Base-by-base conservation (phyloP, 108 stramenopile genomes). In the Epipyxis sp. region DNA sequence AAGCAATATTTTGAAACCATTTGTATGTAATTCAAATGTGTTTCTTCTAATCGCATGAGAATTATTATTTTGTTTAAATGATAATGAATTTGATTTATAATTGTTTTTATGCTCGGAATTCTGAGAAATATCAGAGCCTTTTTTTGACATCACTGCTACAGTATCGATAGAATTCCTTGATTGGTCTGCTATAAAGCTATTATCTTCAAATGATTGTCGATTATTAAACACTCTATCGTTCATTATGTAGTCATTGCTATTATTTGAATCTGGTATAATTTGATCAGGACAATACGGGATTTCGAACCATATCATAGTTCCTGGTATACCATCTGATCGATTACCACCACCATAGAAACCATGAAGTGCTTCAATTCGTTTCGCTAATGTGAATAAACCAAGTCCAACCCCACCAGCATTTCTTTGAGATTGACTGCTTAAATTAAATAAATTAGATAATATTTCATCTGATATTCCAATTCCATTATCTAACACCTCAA, bases 231-330 rank as follows among this genome's bases (percentile, higher is more conserved):
- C n/a, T n/a, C n/a, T n/a, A n/a, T n/a, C n/a, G n/a, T n/a, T n/a
- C n/a, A n/a, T n/a, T n/a, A n/a, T n/a, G n/a, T n/a, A n/a, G n/a
- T n/a, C n/a, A n/a, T n/a, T n/a, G n/a, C n/a, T n/a, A n/a, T n/a
- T n/a, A n/a, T n/a, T n/a, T n/a, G n/a, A n/a, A 50, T 50, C 6
- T 50, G 46, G 20, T 13, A 13, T 50, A 20, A 50, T 6, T 50
- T 50, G 13, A 6, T 13, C 46, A 20, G 46, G 46, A 74, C 34
- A 37, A 25, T 37, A 74, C 10, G 71, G 71, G 10, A 74, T 74
- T 13, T 3, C 44, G 25, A 74, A 74, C 71, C 71, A 74, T 43
- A 74, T 43, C 71, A 6, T 37, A 6, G 71, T 6, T 10, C 71
- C 71, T 13, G 6, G 6, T 42, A 35, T 54, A 27, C 71, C 71